Evolutionary conservation across 2,329 filamentous ascomycete genomes (phyloP).

Genomic region (Sarocladium kiliense): DNA sequence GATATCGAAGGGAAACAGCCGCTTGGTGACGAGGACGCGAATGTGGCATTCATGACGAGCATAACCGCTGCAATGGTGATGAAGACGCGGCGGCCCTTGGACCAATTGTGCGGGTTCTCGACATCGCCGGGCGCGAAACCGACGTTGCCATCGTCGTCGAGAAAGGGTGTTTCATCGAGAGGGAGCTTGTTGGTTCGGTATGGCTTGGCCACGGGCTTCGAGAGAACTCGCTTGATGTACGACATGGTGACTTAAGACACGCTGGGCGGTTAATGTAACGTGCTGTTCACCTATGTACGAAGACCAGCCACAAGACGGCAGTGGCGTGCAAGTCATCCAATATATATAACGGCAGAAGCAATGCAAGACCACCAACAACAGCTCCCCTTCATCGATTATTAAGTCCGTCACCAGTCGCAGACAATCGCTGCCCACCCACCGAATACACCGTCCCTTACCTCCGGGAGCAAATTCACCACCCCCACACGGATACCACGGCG

Average conservation of each 20-base stretch:
- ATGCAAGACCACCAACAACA: no score
- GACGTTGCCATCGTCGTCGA: constrained; percentile 8
- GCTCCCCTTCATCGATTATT: no score
- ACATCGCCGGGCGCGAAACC: constrained; percentile 45
- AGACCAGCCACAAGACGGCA: no score
- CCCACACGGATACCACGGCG: no score
- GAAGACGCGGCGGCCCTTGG: constrained; percentile 28
- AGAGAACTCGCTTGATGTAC: not conserved
- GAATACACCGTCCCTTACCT: not conserved
- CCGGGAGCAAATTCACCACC: no score
- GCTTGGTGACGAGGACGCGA: constrained; percentile 34
- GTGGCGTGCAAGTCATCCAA: no score
- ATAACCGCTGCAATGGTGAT: constrained; percentile 37
- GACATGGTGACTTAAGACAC: constrained; percentile 4
- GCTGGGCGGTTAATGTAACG: no score
- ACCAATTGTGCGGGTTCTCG: constrained; percentile 46
- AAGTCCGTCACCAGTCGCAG: no score
- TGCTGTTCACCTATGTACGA: no score
- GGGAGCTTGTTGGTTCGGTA: not conserved
- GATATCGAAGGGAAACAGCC: constrained; percentile 26
- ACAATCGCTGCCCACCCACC: not conserved
- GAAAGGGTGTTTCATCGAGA: not conserved
- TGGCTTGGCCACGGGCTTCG: constrained; percentile 5
- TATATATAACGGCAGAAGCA: no score
- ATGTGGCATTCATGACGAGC: constrained; percentile 51